These are phyloP conservation scores for Platanthera zijinensis DNA, from an alignment of 106 monocot species.

Conservation along the genomic window DNA sequence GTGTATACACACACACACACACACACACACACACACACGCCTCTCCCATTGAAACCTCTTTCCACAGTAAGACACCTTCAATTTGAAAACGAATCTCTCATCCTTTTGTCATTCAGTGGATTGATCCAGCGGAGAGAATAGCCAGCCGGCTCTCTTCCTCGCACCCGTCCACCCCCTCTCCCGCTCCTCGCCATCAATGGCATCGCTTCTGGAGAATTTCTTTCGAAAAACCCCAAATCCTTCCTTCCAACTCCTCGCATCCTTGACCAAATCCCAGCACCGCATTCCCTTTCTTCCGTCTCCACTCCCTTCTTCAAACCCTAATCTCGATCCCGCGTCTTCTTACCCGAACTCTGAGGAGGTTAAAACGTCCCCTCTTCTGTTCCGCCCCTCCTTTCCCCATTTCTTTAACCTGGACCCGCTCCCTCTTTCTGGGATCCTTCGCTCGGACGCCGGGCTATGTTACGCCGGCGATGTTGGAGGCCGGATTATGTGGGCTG, in stretches of 20 bases:
- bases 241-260: constrained; percentile 11
- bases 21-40: too few relatives aligned
- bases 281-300: not conserved
- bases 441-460: not conserved
- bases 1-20: too few relatives aligned
- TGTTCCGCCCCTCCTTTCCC: constrained; percentile 20
- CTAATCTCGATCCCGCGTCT: not conserved
- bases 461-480: not conserved
- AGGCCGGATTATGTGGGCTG: constrained; percentile 31
- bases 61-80: too few relatives aligned
- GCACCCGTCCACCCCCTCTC: not conserved
- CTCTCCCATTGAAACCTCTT: too few relatives aligned
- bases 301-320: not conserved
- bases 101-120: too few relatives aligned
- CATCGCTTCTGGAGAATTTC: constrained; percentile 19
- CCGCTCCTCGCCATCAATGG: constrained; percentile 13
- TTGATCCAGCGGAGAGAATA: not conserved
- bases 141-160: not conserved
- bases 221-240: constrained; percentile 4
- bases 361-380: not conserved
- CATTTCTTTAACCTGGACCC: constrained; percentile 13
- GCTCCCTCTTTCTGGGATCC: not conserved
- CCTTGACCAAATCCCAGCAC: not conserved
- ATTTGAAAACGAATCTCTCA: too few relatives aligned
- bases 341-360: not conserved